A percentile compares a stretch with the other conserved stretches of the same genome.
phyloP scores from a whole-genome alignment of 2,329 filamentous ascomycete genomes.

The Paecilomyces fulvus region DNA sequence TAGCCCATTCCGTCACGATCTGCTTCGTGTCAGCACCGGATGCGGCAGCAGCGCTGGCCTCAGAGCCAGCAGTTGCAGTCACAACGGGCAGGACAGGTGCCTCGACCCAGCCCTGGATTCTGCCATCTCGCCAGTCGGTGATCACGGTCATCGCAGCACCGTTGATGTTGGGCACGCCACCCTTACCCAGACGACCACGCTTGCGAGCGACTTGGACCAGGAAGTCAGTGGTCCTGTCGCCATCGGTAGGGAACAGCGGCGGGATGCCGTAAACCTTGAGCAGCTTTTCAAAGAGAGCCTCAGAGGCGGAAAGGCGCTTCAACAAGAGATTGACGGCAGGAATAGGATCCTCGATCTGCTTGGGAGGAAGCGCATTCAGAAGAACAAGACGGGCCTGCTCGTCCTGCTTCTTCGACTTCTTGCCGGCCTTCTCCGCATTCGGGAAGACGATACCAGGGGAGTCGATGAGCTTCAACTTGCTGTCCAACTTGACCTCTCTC shows the following conservation, averaged over 20 bases:
- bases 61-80: slow-evolving; percentile 27
- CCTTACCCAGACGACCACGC: slow-evolving; percentile 76
- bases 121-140: slow-evolving; percentile 92
- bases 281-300: slow-evolving; percentile 68
- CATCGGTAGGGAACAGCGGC: slow-evolving; percentile 60
- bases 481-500: slow-evolving; percentile 86
- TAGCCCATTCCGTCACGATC: slow-evolving; percentile 86
- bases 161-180: slow-evolving; percentile 80
- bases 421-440: slow-evolving; percentile 44
- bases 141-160: slow-evolving; percentile 88
- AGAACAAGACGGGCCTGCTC: slow-evolving; percentile 75
- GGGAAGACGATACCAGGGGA: slow-evolving; percentile 94
- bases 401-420: slow-evolving; percentile 58
- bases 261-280: slow-evolving; percentile 77
- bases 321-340: slow-evolving; percentile 81
- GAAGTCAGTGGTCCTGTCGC: slow-evolving; percentile 81
- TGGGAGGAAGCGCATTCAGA: slow-evolving; percentile 84
- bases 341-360: slow-evolving; percentile 86
- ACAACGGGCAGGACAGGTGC: slow-evolving; percentile 59
- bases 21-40: slow-evolving; percentile 61
- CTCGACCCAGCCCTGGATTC: slow-evolving; percentile 87
- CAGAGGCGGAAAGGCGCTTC: slow-evolving; percentile 63
- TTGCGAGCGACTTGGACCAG: slow-evolving; percentile 91
- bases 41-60: slow-evolving; percentile 22
- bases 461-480: slow-evolving; percentile 86